Percentiles rank a stretch among this genome's conserved stretches.
These are phyloP conservation scores for Melanogaster broomeanus DNA, from an alignment of 768 basidiomycete genomes.

Conservation along the genomic window DNA sequence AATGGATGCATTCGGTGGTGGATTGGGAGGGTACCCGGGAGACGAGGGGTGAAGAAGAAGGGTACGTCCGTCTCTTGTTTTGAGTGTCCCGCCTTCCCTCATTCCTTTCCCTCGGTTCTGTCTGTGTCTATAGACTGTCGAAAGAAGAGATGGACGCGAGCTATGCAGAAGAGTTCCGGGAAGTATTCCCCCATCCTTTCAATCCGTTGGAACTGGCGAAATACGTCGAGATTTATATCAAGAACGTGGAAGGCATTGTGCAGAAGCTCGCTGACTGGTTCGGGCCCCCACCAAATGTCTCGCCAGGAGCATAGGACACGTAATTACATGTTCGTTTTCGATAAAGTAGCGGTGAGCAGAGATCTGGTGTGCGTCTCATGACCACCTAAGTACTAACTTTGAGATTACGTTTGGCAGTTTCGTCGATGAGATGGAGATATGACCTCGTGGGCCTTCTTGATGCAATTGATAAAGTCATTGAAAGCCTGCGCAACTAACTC, in stretches of 20 bases:
- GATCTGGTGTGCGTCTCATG: background rate
- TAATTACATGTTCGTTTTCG: no score
- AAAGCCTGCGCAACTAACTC: constrained; percentile 66
- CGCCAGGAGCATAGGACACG: no score
- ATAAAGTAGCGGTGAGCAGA: background rate
- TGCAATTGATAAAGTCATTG: constrained; percentile 85
- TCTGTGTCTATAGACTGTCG: constrained; percentile 8
- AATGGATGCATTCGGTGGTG: constrained; percentile 17
- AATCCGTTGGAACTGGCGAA: constrained; percentile 7
- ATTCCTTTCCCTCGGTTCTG: background rate
- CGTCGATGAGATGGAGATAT: constrained; percentile 97
- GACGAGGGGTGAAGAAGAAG: constrained; percentile 3
- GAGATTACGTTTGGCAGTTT: constrained; percentile 90
- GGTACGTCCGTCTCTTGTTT: constrained; percentile 4
- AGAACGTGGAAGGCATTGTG: constrained; percentile 27
- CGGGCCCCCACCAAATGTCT: background rate
- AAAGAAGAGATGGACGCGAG: constrained; percentile 8
- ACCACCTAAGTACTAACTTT: constrained; percentile 82
- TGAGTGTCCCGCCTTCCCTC: background rate
- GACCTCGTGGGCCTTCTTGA: constrained; percentile 87
- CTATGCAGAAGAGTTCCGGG: constrained; percentile 26
- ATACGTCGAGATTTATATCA: constrained; percentile 26
- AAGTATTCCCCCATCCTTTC: constrained; percentile 19
- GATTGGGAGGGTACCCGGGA: constrained; percentile 24
- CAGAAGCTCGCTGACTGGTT: constrained; percentile 27